Conservation (phyloP, 192 early-diverging fungal species). For the Powellomyces hirtus region DNA sequence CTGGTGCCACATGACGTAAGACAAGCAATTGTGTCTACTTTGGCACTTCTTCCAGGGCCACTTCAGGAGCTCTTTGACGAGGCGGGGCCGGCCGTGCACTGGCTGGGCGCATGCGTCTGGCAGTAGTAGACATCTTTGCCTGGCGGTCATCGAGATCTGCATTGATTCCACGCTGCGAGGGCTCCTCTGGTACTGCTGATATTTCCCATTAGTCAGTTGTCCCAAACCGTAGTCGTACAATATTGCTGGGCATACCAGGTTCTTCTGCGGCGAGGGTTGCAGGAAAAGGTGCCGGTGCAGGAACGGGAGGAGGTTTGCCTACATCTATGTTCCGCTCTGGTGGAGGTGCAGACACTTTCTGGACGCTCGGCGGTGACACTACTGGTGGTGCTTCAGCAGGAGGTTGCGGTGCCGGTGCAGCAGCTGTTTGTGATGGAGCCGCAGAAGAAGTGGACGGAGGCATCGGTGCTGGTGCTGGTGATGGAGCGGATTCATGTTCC, state of each 20-base stretch:
- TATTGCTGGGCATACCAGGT: too few species aligned
- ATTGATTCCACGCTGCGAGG: background rate
- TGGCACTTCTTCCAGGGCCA: constrained; percentile 34
- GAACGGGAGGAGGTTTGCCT: background rate
- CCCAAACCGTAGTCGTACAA: too few species aligned
- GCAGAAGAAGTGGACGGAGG: background rate
- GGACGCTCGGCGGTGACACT: background rate
- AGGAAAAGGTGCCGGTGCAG: background rate
- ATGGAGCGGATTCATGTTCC: background rate
- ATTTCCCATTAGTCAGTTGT: too few species aligned
- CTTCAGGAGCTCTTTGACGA: constrained; percentile 37
- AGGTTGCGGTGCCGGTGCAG: background rate
- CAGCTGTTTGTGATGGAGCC: background rate
- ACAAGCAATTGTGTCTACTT: constrained; percentile 17
- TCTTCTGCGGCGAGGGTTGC: too few species aligned
- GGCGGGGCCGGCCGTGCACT: constrained; percentile 56
- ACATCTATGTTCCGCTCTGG: background rate
- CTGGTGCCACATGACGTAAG: too few species aligned
- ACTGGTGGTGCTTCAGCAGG: background rate
- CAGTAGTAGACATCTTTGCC: background rate
- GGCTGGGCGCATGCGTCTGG: constrained; percentile 46
- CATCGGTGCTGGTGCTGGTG: constrained; percentile 13
- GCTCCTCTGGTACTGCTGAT: constrained; percentile 23
- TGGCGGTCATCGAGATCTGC: constrained; percentile 21
- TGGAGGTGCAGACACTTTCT: background rate